Conservation (phyloP, 768 basidiomycete genomes). For the Chiua virens region DNA sequence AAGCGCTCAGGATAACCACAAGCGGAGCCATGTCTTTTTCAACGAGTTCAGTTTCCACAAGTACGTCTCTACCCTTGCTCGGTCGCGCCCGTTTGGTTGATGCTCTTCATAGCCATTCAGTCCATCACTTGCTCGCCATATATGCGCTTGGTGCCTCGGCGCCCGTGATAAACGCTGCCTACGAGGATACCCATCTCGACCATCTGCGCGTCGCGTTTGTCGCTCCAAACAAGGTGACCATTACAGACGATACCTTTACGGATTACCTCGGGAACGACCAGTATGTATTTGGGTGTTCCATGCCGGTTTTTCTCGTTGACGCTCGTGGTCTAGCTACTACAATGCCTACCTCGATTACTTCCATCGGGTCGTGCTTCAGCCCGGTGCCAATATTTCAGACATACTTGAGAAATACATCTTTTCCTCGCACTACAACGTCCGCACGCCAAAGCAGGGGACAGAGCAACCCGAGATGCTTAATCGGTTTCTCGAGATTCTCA, state of each 20-base stretch:
- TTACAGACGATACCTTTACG: constrained; percentile 24
- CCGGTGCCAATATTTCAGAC: constrained; percentile 28
- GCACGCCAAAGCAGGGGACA: constrained; percentile 22
- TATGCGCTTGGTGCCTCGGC: constrained; percentile 59
- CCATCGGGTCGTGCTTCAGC: constrained; percentile 29
- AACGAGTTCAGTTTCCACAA: constrained; percentile 39
- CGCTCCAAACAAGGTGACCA: constrained; percentile 20
- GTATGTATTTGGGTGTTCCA: constrained; percentile 19
- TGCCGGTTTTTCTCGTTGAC: background rate
- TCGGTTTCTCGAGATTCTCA: constrained; percentile 55
- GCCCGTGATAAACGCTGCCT: constrained; percentile 41
- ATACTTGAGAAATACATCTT: constrained; percentile 66
- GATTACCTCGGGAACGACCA: constrained; percentile 33
- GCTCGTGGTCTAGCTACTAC: constrained; percentile 27
- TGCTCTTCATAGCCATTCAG: constrained; percentile 47
- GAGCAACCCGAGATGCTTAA: constrained; percentile 57
- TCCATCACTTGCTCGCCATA: constrained; percentile 57
- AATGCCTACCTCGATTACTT: constrained; percentile 35
- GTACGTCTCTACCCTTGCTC: constrained; percentile 12
- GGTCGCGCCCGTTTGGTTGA: background rate
- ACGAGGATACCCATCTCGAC: constrained; percentile 37
- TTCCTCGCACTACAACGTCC: constrained; percentile 49
- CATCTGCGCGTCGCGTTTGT: constrained; percentile 38
- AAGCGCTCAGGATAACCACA: constrained; percentile 52
- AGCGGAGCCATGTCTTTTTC: constrained; percentile 56